A percentile compares a stretch with the other conserved stretches of the same genome.
phyloP scores from a whole-genome alignment of 2,329 filamentous ascomycete genomes.

The Fusarium miscanthi region DNA sequence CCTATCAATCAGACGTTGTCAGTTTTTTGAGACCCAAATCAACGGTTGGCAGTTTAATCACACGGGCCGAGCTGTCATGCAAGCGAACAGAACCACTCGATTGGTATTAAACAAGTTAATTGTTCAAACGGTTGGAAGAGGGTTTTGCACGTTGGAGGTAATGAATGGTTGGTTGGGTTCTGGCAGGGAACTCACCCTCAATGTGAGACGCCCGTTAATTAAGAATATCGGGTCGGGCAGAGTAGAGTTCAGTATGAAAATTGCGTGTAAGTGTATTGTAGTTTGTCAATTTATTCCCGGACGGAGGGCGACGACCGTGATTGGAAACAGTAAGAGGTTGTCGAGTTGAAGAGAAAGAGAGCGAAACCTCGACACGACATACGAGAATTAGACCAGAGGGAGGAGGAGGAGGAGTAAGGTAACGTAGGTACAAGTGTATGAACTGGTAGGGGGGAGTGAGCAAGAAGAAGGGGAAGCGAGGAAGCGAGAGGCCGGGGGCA shows the following conservation, averaged over 20 bases:
- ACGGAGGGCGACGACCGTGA: conserved; percentile 24
- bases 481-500: conserved; percentile 37
- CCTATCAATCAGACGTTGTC: conserved; percentile 20
- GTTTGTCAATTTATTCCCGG: conserved; percentile 27
- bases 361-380: conserved; percentile 37
- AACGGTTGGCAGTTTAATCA: conserved; percentile 10
- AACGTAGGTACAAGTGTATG: not conserved
- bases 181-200: conserved; percentile 35
- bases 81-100: conserved; percentile 17
- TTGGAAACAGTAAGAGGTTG: conserved; percentile 13
- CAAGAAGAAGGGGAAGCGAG: conserved; percentile 20
- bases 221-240: conserved; percentile 19
- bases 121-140: conserved; percentile 1
- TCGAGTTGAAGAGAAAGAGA: conserved; percentile 20
- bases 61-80: conserved; percentile 5
- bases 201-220: conserved; percentile 28
- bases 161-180: conserved; percentile 1
- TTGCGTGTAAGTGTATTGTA: not conserved
- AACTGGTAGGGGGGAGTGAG: conserved; percentile 4
- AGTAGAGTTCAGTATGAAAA: not conserved
- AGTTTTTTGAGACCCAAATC: conserved; percentile 11
- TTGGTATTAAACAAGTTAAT: conserved; percentile 15
- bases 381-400: conserved; percentile 3
- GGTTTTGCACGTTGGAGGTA: conserved; percentile 16
- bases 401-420: not conserved